Evolutionary conservation across 2,329 filamentous ascomycete genomes (phyloP).

Genomic region (Fusarium drepaniforme): DNA sequence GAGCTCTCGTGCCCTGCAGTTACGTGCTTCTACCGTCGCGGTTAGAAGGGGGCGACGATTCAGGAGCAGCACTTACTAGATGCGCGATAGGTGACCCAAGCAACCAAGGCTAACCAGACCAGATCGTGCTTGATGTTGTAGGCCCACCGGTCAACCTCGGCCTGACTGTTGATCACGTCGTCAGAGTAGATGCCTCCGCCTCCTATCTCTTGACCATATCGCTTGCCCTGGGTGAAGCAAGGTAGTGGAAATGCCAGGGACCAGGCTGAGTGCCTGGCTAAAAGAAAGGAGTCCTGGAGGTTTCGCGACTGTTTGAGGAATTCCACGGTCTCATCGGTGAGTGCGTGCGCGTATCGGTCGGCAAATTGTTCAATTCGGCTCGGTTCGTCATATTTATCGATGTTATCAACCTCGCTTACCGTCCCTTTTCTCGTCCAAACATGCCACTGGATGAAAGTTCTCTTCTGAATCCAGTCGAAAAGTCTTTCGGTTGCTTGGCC

Average conservation of each 20-base stretch:
- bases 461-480: conserved; percentile 10
- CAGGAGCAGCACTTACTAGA: background rate
- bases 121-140: background rate
- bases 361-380: background rate
- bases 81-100: background rate
- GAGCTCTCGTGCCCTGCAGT: too few species aligned
- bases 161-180: conserved; percentile 13
- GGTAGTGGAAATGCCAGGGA: background rate
- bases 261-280: background rate
- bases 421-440: background rate
- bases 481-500: background rate
- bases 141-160: conserved; percentile 4
- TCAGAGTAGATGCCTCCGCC: background rate
- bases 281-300: background rate
- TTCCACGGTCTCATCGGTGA: background rate
- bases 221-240: background rate
- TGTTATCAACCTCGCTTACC: background rate
- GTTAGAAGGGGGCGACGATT: background rate
- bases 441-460: conserved; percentile 10
- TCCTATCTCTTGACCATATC: background rate
- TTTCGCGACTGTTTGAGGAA: background rate
- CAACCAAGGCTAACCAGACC: background rate
- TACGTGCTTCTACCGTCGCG: background rate
- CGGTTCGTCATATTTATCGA: background rate
- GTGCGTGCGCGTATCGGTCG: background rate